These are phyloP conservation scores for Scutellaria galericulata DNA, from an alignment of 257 asterid species.

Conservation along the genomic window DNA sequence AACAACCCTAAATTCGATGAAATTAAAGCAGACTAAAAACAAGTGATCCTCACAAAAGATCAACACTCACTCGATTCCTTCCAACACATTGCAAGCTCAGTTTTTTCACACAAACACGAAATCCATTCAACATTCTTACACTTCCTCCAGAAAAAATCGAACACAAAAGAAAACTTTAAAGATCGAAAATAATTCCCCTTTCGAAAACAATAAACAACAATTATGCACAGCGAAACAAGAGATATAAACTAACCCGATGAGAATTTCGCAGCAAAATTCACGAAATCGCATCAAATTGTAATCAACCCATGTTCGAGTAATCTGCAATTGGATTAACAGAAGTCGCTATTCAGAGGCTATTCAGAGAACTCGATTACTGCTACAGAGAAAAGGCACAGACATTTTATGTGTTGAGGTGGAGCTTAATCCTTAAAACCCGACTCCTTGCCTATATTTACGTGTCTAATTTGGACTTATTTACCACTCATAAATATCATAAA, in stretches of 20 bases:
- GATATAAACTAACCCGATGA: conserved; percentile 46
- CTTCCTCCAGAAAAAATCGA: not conserved
- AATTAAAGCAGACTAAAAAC: conserved; percentile 27
- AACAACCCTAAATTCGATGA: conserved; percentile 16
- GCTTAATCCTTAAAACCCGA: conserved; percentile 57
- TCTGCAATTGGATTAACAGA: conserved; percentile 38
- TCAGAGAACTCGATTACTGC: conserved; percentile 25
- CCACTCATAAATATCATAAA: not conserved
- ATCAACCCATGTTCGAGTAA: conserved; percentile 46
- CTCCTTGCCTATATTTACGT: conserved; percentile 42
- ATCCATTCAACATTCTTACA: conserved; percentile 19
- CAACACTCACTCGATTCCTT: conserved; percentile 6
- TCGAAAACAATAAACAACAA: not conserved
- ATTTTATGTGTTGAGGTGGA: conserved; percentile 48
- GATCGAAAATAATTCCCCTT: conserved; percentile 30
- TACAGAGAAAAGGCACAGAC: conserved; percentile 27
- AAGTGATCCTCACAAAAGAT: conserved; percentile 27
- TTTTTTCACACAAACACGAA: conserved; percentile 18
- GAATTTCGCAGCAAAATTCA: conserved; percentile 31
- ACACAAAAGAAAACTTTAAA: conserved; percentile 7
- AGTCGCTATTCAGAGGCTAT: not conserved
- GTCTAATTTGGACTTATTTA: conserved; percentile 43
- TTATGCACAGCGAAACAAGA: not conserved
- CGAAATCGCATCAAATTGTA: conserved; percentile 16
- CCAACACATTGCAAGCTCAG: conserved; percentile 30